Percentiles rank a stretch among this genome's conserved stretches.
phyloP scores from a whole-genome alignment of 108 stramenopile genomes.

The Cyclotella kingstonii region DNA sequence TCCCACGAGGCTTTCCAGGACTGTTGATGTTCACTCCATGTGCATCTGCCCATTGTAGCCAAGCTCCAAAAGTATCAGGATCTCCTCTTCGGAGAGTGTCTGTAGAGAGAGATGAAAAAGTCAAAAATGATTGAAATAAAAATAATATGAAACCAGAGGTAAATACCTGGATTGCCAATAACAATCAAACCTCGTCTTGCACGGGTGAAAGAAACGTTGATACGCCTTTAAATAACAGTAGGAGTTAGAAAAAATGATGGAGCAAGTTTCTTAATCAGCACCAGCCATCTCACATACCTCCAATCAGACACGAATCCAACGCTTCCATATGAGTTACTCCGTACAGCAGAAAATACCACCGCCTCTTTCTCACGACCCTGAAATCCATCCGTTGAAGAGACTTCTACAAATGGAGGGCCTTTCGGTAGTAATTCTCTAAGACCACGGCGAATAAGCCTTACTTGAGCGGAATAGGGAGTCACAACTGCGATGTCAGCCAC shows the following conservation, averaged over 20 bases:
- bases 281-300: slow-evolving; percentile 10
- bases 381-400: slow-evolving; percentile 97
- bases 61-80: slow-evolving; percentile 86
- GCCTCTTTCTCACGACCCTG: slow-evolving; percentile 99
- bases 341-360: slow-evolving; percentile 95
- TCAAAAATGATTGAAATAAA: background rate
- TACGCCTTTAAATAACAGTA: no score
- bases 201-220: slow-evolving; percentile 99
- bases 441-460: slow-evolving; percentile 84
- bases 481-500: slow-evolving; percentile 95
- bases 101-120: background rate
- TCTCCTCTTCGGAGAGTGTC: slow-evolving; percentile 87
- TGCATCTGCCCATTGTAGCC: slow-evolving; percentile 89
- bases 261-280: background rate
- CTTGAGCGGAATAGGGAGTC: slow-evolving; percentile 99
- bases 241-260: background rate
- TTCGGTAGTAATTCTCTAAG: slow-evolving; percentile 63
- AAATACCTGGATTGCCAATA: slow-evolving; percentile 76
- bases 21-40: slow-evolving; percentile 89
- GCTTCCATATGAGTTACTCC: slow-evolving; percentile 89
- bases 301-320: slow-evolving; percentile 98
- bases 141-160: background rate
- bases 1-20: slow-evolving; percentile 81
- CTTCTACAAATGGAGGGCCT: slow-evolving; percentile 85
- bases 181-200: slow-evolving; percentile 91